Conservation (phyloP, 129 eudicot genomes). For the Silybum marianum region DNA sequence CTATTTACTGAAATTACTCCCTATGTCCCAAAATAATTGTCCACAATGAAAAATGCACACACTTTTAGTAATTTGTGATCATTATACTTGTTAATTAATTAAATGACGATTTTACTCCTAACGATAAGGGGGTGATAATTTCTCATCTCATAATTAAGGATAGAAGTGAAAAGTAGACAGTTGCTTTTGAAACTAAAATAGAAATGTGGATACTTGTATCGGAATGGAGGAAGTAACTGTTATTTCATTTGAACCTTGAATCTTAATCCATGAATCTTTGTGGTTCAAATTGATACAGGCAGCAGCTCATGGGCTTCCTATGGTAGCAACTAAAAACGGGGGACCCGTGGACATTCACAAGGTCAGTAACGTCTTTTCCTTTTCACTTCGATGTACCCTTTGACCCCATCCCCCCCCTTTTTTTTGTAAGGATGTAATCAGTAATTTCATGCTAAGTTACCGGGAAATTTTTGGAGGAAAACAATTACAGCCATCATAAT, state of each 20-base stretch:
- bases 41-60: neutral
- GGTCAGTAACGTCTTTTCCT: constrained; percentile 40
- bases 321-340: constrained; percentile 94
- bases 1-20: neutral
- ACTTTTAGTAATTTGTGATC: neutral
- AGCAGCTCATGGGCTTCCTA: constrained; percentile 97
- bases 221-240: neutral
- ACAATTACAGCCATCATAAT: neutral
- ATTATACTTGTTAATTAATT: neutral
- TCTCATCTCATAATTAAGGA: too few relatives aligned
- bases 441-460: neutral
- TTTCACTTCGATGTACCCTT: constrained; percentile 1
- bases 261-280: neutral
- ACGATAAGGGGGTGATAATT: neutral
- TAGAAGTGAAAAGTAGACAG: too few relatives aligned
- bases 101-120: neutral
- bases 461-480: neutral
- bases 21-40: neutral
- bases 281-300: constrained; percentile 43
- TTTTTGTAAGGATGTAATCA: neutral
- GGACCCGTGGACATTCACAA: constrained; percentile 94
- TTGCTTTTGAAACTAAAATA: too few relatives aligned
- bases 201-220: neutral
- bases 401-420: neutral
- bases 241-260: neutral